Evolutionary conservation across 768 basidiomycete species (phyloP).

Genomic region (Xerocomus brunneocitrinus): DNA sequence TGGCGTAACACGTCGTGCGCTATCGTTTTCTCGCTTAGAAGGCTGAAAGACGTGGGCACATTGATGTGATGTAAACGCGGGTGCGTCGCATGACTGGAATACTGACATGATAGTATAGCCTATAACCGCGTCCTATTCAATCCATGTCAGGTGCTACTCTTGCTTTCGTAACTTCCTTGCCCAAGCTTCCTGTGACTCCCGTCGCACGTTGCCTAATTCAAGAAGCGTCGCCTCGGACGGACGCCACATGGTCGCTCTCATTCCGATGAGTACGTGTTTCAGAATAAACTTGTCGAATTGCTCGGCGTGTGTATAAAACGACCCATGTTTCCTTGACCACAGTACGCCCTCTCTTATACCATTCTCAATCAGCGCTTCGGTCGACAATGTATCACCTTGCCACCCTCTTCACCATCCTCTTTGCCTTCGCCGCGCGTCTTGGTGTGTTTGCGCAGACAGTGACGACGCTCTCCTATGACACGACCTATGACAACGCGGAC

Average conservation of each 20-base stretch:
- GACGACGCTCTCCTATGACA: constrained; percentile 35
- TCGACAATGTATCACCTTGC: constrained; percentile 25
- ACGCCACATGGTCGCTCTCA: neutral
- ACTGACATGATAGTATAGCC: neutral
- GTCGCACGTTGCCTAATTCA: neutral
- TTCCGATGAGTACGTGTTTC: neutral
- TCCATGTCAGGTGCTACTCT: neutral
- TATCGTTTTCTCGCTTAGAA: neutral
- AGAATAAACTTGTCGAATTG: neutral
- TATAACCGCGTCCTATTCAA: neutral
- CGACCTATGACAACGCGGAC: constrained; percentile 29
- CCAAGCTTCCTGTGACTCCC: neutral
- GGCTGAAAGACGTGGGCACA: neutral
- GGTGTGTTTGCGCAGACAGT: constrained; percentile 18
- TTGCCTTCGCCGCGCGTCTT: constrained; percentile 14
- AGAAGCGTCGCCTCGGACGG: neutral
- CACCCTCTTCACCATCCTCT: constrained; percentile 10
- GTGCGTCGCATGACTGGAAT: neutral
- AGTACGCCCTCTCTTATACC: neutral
- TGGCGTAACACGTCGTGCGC: neutral
- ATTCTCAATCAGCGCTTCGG: neutral
- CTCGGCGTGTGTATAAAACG: neutral
- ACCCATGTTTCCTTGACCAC: neutral
- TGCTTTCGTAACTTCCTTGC: neutral
- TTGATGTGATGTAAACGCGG: neutral